Base-by-base conservation (phyloP, 208 protist species). In the Leishmania lainsoni region DNA sequence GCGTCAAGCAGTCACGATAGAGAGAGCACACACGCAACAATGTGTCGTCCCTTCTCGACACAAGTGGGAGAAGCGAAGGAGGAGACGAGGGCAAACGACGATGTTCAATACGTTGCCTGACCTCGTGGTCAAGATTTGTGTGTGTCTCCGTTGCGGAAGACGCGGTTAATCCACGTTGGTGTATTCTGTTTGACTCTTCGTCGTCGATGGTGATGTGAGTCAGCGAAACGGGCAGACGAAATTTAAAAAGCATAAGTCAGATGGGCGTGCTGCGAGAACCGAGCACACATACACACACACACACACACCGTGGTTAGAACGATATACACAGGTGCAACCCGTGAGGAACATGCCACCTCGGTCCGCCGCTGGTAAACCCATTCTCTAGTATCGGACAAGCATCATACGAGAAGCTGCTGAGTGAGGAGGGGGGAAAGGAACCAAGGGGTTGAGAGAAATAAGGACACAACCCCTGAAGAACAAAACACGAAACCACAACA, bases 21-120 rank as follows among this genome's bases (percentile, higher is more conserved):
- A 61, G 10, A 42, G n/a, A 68, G 0, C 61, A 68, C 61, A 39
- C 22, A 29, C n/a, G 22, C 29, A 61, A 29, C 22, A 3, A 1
- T 61, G 22, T 3, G 29, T 61, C n/a, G 51, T 79, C 32, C 22
- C 14, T 70, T 75, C 61, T 78, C 29, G 42, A 29, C 56, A 61
- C 56, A 26, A 29, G 56, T 61, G 56, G 14, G 42, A 81, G 9
- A 48, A 77, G 81, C 61, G 71, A 42, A 76, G 75, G 79, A 83
- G 42, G 58, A 87, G 81, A 35, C 35, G 26, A 81, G 59, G 35
- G 29, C 32, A 61, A 83, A 49, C 35, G 69, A 66, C 26, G 39
- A 42, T 76, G 49, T 80, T 56, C 81, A 45, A 26, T 17, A 22
- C 52, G 52, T 58, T 58, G 17, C 17, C 17, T 58, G 52, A 58